Base-by-base conservation (phyloP, 495 filamentous ascomycete genomes). In the Hyaloscypha hepaticicola region DNA sequence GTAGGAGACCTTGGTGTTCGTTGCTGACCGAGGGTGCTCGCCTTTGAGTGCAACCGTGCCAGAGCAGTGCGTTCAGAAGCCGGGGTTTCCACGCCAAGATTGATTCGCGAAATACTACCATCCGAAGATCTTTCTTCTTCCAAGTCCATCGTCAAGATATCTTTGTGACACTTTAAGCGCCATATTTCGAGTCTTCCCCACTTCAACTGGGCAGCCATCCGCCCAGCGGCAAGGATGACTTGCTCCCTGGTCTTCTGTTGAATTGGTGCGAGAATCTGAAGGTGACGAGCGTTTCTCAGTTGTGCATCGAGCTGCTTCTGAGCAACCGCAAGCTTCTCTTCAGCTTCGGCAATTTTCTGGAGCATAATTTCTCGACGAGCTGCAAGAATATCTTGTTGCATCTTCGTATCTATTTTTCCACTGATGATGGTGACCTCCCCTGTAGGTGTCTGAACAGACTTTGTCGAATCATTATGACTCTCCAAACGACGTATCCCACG, bases 141-240 rank as follows among this genome's bases (percentile, higher is more conserved):
- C 45, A 98, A 78, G 72, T 97, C 95, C 75, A 92, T 77, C 0
- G 84, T 79, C 14, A 98, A 82, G 60, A 99, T 90, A 71, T 97
- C 93, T 58, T 88, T 88, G 74, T 98, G 92, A 66, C 93, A 97
- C 72, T 85, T 93, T 64, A 93, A 82, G 27, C 88, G 91, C 92
- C 92, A 97, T 14, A 96, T 94, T 66, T 97, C 93, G 73, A 93
- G 92, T 64, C 95, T 82, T 22, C 88, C 85, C 94, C 93, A 97
- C 72, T 96, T 94, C 41, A 98, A 78, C 69, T 95, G 93, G 6
- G 93, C 93, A 26, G 93, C 86, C 77, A 96, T 88, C 12, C 89
- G 85, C 3, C 87, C 93, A 16, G 95, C 96, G 33, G 91, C 88
- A 68, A 92, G 80, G 25, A 97, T 83, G 61, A 97, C 85, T 29